Evolutionary conservation across 495 filamentous ascomycete genomes (phyloP), one percentile per base, ranked within the genome.

Genomic region (Rhypophila decipiens): DNA sequence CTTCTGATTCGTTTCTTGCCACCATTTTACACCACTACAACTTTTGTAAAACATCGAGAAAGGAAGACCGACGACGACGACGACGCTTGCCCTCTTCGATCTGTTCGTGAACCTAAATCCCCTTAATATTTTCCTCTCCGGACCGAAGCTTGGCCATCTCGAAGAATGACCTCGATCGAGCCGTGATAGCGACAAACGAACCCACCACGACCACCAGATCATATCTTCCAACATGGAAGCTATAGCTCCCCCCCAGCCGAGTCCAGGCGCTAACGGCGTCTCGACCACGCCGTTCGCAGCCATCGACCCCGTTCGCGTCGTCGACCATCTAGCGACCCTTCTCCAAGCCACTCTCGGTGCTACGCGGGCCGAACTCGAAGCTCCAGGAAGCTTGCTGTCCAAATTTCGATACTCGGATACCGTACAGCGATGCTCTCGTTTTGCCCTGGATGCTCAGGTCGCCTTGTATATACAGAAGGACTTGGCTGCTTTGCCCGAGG

Each of bases 391-490:
- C 64, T 73, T 97, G 60, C 77, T 99, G 39, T 91, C 88, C 15
- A 72, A 79, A 49, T 61, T 70, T 7, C 78, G 73, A 44, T 77
- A 84, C 54, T 66, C 71, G 29, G 90, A 97, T 45, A 97, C 93
- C 0, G 68, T 90, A 21, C 83, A 88, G 57, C 77, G 89, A 68
- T 96, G 91, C 67, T 83, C 80, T 51, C 82, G 91, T 56, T 99
- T 95, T 64, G 88, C 89, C 40, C 79, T 83, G 22, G 93, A 96
- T 66, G 71, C 86, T 39, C 88, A 95, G 71, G 78, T 84, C 33
- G 88, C 84, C 21, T 69, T 99, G 41, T 97, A 96, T 67, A 85
- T 94, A 48, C 85, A 88, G 58, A 95, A 95, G 67, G 87, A 95
- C 57, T 61, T 86, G 27, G 66, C 80, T 34, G 22, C 41, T 15